Evolutionary conservation across 1,284 basidiomycete genomes (phyloP).

Genomic region (Cutaneotrichosporon mucoides): DNA sequence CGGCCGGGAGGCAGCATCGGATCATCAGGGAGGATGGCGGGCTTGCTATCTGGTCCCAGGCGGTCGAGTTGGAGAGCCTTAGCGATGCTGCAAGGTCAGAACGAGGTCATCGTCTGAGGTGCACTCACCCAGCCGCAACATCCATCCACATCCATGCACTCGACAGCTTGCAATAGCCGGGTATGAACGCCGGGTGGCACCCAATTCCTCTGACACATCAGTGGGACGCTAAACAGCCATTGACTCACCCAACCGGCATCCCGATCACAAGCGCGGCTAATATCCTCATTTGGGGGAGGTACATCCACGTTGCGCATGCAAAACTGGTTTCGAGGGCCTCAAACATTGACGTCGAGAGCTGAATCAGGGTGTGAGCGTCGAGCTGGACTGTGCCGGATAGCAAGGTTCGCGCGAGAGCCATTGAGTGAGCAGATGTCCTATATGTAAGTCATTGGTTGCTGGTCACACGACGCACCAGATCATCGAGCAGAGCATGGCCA

Average conservation of each 20-base stretch:
- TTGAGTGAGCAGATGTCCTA: not conserved
- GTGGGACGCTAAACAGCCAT: not conserved
- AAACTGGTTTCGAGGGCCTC: not conserved
- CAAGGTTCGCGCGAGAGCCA: not conserved
- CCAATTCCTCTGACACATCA: not conserved
- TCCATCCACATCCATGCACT: conserved; percentile 3
- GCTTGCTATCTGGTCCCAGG: not conserved
- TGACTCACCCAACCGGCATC: not conserved
- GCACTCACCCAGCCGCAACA: not conserved
- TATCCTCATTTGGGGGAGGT: not conserved
- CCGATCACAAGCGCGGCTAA: not conserved
- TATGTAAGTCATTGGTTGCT: not conserved
- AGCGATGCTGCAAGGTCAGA: not conserved
- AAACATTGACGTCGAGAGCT: not conserved
- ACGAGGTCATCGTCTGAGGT: too few relatives aligned
- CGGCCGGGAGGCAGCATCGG: not conserved
- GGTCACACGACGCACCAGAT: not conserved
- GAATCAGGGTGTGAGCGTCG: not conserved
- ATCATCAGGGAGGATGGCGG: not conserved
- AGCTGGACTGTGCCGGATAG: not conserved
- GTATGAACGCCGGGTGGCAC: not conserved
- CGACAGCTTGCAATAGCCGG: not conserved
- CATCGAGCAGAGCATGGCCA: not conserved
- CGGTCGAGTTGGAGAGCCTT: conserved; percentile 1
- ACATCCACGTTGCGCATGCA: not conserved